Conservation (phyloP, 2,329 filamentous ascomycete genomes). For the Escovopsis sp. region DNA sequence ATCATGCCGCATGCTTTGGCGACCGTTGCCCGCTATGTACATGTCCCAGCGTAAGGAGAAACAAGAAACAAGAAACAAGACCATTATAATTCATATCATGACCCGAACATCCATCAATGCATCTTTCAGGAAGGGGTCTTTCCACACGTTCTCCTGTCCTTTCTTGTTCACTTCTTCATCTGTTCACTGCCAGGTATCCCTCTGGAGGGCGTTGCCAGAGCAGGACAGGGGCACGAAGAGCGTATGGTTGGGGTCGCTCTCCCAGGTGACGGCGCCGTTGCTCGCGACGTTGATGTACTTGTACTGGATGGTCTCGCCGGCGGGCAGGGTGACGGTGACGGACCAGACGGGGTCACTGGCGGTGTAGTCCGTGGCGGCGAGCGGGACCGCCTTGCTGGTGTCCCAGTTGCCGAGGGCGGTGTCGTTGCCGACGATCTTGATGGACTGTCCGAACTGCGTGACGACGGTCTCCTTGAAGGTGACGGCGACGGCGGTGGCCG, state of each 20-base stretch:
- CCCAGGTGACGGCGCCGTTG: conserved; percentile 45
- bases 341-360: conserved; percentile 45
- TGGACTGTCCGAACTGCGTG: conserved; percentile 45
- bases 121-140: too few relatives aligned
- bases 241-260: conserved; percentile 39
- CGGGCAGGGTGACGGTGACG: conserved; percentile 34
- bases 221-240: conserved; percentile 19
- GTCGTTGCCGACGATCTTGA: conserved; percentile 49
- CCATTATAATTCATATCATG: too few relatives aligned
- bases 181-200: conserved; percentile 16
- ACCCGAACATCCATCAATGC: too few relatives aligned
- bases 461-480: conserved; percentile 44
- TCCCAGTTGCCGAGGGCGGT: conserved; percentile 48
- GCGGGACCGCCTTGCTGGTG: conserved; percentile 32
- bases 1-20: too few relatives aligned
- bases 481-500: conserved; percentile 35
- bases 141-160: too few relatives aligned
- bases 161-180: too few relatives aligned
- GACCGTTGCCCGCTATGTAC: too few relatives aligned
- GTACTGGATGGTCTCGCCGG: conserved; percentile 45
- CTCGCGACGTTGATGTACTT: conserved; percentile 49
- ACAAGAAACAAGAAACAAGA: too few relatives aligned
- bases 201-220: conserved; percentile 12
- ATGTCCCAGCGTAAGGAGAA: too few relatives aligned
- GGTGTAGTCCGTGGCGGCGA: conserved; percentile 46